Base-by-base conservation (phyloP, 2,329 filamentous ascomycete species). In the Cyclaneusma minus region DNA sequence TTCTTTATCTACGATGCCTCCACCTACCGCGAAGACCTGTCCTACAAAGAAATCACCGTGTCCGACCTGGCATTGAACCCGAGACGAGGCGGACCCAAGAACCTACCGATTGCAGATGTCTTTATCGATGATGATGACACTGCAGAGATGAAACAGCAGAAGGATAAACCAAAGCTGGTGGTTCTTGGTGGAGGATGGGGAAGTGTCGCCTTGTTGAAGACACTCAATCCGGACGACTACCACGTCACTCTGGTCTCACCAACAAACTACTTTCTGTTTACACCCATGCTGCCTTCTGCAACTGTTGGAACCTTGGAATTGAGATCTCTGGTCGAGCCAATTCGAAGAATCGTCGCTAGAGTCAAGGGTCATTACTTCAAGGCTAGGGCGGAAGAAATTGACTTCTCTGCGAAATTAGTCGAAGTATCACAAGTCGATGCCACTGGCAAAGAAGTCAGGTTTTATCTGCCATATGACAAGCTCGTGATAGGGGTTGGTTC, bases 381-480 rank as follows among this genome's bases (percentile, higher is more conserved):
- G 38, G 89, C 82, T 11, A 68, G 64, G 37, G 89, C 89, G 6
- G 78, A 89, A 39, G 78, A 92, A 46, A 73, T 98, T 13, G 83
- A 93, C 29, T 94, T 95, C 47, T 83, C 80, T 0, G 68, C 85
- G 43, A 92, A 92, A 48, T 58, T 98, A 29, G 73, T 98, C 5
- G 89, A 98, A 49, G 67, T 93, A 2, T 74, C 78, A 1, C 80
- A 91, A 38, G 47, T 62, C 3, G 78, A 84, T 38, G 52, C 68
- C 3, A 52, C 62, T 32, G 89, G 89, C 4, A 60, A 80, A n/a
- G 71, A 78, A 41, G 62, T 71, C 29, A 63, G 71, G 21, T 98
- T 95, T 55, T 98, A 98, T 48, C 65, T 98, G 2, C 89, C 89
- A 0, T 98, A 98, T 48, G 91, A 98, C 50, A 98, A 98, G 56